phyloP scores from a whole-genome alignment of 352 stramenopile genomes.

The Phytophthora cactorum region DNA sequence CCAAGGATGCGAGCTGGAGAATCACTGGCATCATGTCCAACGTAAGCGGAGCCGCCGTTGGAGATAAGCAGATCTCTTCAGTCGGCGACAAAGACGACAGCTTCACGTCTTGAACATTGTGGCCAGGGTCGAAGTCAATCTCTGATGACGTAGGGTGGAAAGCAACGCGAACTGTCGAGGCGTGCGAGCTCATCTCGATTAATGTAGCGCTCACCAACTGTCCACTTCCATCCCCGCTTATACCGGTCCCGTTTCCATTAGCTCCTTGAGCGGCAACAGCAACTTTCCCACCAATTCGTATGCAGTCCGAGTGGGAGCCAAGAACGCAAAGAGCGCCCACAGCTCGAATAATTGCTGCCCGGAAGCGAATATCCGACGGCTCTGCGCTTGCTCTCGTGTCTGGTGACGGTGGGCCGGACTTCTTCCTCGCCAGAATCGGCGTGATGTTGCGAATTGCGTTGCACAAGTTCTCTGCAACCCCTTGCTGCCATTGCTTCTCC shows the following conservation, averaged over 20 bases:
- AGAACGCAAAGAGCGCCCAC: slow-evolving; percentile 85
- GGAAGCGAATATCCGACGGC: slow-evolving; percentile 69
- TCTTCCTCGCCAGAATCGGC: slow-evolving; percentile 59
- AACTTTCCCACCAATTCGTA: slow-evolving; percentile 83
- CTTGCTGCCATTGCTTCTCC: slow-evolving; percentile 65
- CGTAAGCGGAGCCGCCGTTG: slow-evolving; percentile 53
- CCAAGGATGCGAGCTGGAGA: slow-evolving; percentile 77
- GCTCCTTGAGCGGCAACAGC: slow-evolving; percentile 59
- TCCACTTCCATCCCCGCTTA: slow-evolving; percentile 39
- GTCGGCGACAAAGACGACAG: slow-evolving; percentile 69
- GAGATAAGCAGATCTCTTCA: slow-evolving; percentile 79
- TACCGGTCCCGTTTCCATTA: slow-evolving; percentile 28
- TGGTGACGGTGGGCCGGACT: slow-evolving; percentile 24
- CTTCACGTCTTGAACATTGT: slow-evolving; percentile 87
- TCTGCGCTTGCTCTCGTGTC: slow-evolving; percentile 11
- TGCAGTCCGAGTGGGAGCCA: slow-evolving; percentile 83
- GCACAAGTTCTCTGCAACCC: slow-evolving; percentile 72
- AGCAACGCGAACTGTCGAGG: slow-evolving; percentile 77
- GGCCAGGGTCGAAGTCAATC: slow-evolving; percentile 70
- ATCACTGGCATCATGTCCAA: slow-evolving; percentile 87
- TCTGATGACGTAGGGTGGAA: slow-evolving; percentile 69
- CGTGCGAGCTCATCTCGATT: slow-evolving; percentile 71
- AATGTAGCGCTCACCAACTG: slow-evolving; percentile 71
- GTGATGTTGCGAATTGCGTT: slow-evolving; percentile 77
- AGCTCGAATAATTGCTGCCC: slow-evolving; percentile 78